Evolutionary conservation across 139 green algal genomes (phyloP), one percentile per base, ranked within the genome.

Genomic region (Yamagishiella unicocca): DNA sequence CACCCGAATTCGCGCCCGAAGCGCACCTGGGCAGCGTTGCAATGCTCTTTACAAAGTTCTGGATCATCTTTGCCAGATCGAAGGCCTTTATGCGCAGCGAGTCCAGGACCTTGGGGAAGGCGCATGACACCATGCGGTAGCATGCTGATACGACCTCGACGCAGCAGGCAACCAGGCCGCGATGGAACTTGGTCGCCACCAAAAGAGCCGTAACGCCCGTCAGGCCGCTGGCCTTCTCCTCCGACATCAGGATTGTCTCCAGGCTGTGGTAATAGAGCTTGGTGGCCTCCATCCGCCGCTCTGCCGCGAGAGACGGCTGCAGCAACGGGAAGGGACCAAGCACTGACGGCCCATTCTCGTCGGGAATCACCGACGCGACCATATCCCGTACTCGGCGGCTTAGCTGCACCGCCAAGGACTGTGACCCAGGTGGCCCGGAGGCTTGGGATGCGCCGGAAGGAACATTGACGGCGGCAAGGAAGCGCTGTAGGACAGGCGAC

Each of bases 31-130:
- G 94, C 85, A 97, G 29, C 2, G 35, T 71, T 1, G 89, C 73
- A 62, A 93, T 66, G 64, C 93, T 78, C 29, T 79, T 85, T 2
- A 97, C 92, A 80, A 98, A 96, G 0, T 89, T 62, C 21, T 93
- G 89, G 37, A 97, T 90, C 25, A 96, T 85, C 89, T 96, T 97
- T 66, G 62, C 91, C n/a, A 97, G 53, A 88, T 98, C 95, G 90
- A 98, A 98, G 2, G 95, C 90, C 24, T 91, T 90, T 22, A 97
- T 87, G 27, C 80, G 46, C 31, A 97, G 88, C 35, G 50, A 64
- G 22, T 95, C 89, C 88, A 97, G 86, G 21, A 95, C 79, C 46
- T 62, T 64, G 1, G 89, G 89, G 50, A 92, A 90, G 2, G 58
- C 55, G 76, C 70, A 85, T 27, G 40, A 72, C 14, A 53, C 53